Evolutionary conservation across 1,139 yeast genomes (phyloP), one percentile per base, ranked within the genome.

Genomic region (Kodamaea ohmeri): DNA sequence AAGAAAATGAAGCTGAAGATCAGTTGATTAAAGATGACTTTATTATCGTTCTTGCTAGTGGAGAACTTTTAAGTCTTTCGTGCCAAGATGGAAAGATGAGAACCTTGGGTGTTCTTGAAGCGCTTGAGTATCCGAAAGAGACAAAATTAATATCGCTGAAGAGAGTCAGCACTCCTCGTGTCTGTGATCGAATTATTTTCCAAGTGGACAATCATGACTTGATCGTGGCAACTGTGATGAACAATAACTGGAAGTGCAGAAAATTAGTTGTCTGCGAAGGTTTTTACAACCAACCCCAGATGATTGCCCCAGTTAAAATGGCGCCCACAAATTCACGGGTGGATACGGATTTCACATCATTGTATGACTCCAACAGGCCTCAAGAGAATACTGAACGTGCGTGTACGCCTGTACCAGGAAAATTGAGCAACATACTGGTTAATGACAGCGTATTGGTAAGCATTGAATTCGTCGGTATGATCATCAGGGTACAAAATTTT

Each of bases 401-500:
- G 16, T 4, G n/a, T 4, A 4, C 21, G 15, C 6, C 6, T 4
- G 9, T 17, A 4, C 6, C 21, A 6, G 7, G 11, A 19, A 19
- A 29, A n/a, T 18, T 29, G 5, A 19, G 22, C n/a, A 17, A 20
- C 14, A 32, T 45, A 4, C 47, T 43, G 41, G 54, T 58, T 13
- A 61, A 60, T 40, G 53, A 52, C 29, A 50, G 64, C 2, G 51
- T 53, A 1, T 47, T 78, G 38, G 71, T 69, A 9, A 56, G 77
- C 4, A 76, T 82, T 25, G 77, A 81, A 13, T 83, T 81, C 61
- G 83, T 83, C 30, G 89, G 90, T 22, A 78, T 83, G 83, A 63
- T 82, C 38, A 72, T 83, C 2, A 60, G 82, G 31, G 83, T 84
- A 0, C 63, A 66, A 35, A 73, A 75, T 19, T 56, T 66, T 17